These are phyloP conservation scores for Oldenlandia corymbosa DNA, from an alignment of 257 asterid species.

Conservation along the genomic window DNA sequence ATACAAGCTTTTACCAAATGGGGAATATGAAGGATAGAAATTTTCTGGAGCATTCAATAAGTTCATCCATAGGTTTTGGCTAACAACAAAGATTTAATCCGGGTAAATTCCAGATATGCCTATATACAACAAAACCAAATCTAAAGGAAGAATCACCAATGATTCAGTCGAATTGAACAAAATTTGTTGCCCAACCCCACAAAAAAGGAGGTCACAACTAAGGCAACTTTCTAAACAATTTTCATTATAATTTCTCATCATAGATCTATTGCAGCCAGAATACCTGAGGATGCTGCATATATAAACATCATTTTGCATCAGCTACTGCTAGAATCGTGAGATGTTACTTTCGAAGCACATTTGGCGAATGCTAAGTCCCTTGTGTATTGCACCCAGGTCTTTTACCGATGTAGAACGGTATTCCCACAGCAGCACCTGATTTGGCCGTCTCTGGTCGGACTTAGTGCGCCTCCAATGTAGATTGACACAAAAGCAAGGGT, in stretches of 20 bases:
- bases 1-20: not conserved
- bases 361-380: too few relatives aligned
- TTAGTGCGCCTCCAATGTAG: not conserved
- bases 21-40: too few relatives aligned
- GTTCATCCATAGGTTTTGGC: not conserved
- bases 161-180: conserved; percentile 14
- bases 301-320: not conserved
- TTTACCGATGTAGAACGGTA: not conserved
- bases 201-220: conserved; percentile 6
- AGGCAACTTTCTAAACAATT: not conserved
- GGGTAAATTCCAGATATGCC: conserved; percentile 8
- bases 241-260: not conserved
- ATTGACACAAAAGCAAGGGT: not conserved
- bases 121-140: conserved; percentile 16
- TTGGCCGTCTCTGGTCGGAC: not conserved
- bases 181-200: conserved; percentile 16
- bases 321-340: too few relatives aligned
- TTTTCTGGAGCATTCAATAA: too few relatives aligned
- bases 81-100: conserved; percentile 2
- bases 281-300: not conserved
- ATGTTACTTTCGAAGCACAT: too few relatives aligned
- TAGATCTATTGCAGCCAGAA: not conserved
- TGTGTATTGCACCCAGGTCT: not conserved
- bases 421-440: not conserved
- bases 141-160: conserved; percentile 5